Evolutionary conservation across 257 asterid species (phyloP).

Genomic region (Capsicum baccatum): DNA sequence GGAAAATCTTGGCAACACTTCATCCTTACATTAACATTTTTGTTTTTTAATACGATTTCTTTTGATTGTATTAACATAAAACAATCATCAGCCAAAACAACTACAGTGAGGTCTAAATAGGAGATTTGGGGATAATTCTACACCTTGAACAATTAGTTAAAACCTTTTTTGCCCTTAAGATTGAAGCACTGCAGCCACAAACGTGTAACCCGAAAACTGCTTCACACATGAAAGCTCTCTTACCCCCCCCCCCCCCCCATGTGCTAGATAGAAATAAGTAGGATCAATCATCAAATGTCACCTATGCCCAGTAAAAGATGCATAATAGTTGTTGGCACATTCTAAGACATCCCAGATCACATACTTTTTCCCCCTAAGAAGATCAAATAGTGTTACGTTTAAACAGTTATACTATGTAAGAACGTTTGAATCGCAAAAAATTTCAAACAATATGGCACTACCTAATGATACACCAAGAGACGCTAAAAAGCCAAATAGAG

Average conservation of each 20-base stretch:
- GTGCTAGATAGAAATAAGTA: not conserved
- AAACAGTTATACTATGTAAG: not conserved
- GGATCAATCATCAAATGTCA: not conserved
- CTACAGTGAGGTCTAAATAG: not conserved
- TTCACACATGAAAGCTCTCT: not conserved
- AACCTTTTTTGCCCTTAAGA: not conserved
- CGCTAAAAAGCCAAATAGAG: not conserved
- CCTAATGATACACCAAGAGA: not conserved
- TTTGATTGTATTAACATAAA: not conserved
- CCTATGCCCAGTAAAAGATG: not conserved
- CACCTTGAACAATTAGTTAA: not conserved
- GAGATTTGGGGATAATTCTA: not conserved
- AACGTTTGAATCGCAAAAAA: not conserved
- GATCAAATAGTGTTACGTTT: not conserved
- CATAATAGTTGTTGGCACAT: not conserved
- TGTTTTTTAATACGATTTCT: not conserved
- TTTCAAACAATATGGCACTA: slow-evolving; percentile 7
- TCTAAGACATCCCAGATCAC: slow-evolving; percentile 13
- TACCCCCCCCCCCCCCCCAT: too few relatives aligned
- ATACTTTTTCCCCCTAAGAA: not conserved
- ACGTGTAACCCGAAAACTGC: not conserved
- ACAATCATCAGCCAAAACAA: not conserved
- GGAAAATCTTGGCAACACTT: not conserved
- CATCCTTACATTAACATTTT: not conserved
- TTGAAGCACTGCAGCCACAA: slow-evolving; percentile 20